These are phyloP conservation scores for Fusarium scirpi DNA, from an alignment of 2,329 filamentous ascomycete genomes.

Conservation along the genomic window DNA sequence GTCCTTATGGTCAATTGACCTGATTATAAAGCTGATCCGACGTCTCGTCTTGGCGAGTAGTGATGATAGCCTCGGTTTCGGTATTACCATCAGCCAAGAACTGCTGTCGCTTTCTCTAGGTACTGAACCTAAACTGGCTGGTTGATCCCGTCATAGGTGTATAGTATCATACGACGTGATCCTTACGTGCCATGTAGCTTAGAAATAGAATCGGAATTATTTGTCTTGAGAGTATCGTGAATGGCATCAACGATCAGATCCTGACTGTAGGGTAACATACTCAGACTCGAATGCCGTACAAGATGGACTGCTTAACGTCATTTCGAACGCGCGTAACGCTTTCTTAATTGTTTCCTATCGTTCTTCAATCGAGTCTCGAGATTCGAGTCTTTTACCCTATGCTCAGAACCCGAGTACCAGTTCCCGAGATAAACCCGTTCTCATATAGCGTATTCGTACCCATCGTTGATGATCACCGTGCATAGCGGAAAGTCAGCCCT, in stretches of 20 bases:
- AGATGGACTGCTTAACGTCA: too few relatives aligned
- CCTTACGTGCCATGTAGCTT: neutral
- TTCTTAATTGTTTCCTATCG: too few relatives aligned
- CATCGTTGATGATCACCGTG: neutral
- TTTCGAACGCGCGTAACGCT: too few relatives aligned
- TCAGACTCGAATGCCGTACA: too few relatives aligned
- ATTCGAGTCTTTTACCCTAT: neutral
- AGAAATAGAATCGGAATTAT: neutral
- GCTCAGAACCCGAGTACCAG: neutral
- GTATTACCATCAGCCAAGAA: neutral
- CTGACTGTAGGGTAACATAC: neutral
- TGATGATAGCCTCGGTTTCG: neutral
- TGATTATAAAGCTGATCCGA: slow-evolving; percentile 1
- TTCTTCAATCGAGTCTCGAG: neutral
- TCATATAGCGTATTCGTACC: neutral
- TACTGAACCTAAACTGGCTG: neutral
- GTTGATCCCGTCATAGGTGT: neutral
- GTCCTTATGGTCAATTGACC: neutral
- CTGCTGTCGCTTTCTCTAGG: neutral
- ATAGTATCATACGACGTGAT: neutral
- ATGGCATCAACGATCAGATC: fast-evolving
- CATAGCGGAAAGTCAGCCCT: neutral
- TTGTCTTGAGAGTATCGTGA: neutral
- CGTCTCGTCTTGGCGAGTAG: too few relatives aligned
- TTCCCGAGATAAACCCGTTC: neutral